Evolutionary conservation across 164 flowering plant species (phyloP), one percentile per base, ranked within the genome.

Genomic region (Paratinospora sagittata): DNA sequence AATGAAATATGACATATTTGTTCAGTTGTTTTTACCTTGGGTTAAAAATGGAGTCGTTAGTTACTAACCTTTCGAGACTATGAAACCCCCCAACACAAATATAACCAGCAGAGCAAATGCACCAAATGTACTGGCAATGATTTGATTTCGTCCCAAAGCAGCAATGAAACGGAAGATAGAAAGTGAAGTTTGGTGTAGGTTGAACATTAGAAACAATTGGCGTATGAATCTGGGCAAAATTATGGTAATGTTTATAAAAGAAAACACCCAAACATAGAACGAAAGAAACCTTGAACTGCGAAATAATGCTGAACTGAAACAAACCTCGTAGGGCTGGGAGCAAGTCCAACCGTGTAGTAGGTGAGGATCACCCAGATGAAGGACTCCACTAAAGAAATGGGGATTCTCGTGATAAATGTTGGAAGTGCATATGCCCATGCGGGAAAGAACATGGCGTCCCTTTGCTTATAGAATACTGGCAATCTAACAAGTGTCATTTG

Each of bases 401-500:
- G 95, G 26, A 88, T 80, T 73, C 82, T 76, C 3, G 69, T 43
- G 11, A 67, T 41, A 85, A 84, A 88, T 47, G 82, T 72, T 13
- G 96, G 84, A 30, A 90, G 76, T 11, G 89, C 72, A 69, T 78
- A 87, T 13, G 85, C 82, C 94, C 94, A 89, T 45, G 89, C 66
- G 3, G 84, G 84, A 65, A 68, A 84, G 72, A 84, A 80, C 74
- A 79, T 66, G 37, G 77, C 69, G 68, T 84, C 83, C 72, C 86
- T 78, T 65, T 80, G 85, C 73, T 82, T 82, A 72, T 70, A 82
- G 67, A 80, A 82, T 13, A 78, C 82, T 6, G 86, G 86, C 61
- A 84, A 76, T 67, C 79, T 79, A 24, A 62, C 27, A 10, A 84
- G 49, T 4, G 84, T 80, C 79, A 84, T 41, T 13, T 74, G 70